A percentile compares a stretch with the other conserved stretches of the same genome.
Evolutionary conservation across 306 rosid genomes (phyloP).

Genomic region (Hippophae gyantsensis): DNA sequence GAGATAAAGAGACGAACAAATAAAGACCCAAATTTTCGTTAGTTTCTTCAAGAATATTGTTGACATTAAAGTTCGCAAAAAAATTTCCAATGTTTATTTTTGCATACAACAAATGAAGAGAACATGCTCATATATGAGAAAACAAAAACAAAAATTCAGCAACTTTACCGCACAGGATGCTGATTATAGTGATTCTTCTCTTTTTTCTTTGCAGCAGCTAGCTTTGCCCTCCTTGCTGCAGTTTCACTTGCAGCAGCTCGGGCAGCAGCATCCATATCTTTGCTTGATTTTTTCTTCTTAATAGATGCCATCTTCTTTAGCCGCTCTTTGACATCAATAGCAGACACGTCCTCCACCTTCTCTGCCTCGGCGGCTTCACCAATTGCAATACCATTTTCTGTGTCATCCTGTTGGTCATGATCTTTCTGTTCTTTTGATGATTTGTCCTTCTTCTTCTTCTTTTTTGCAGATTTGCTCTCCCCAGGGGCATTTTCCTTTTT

Average conservation of each 20-base stretch:
- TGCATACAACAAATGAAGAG: constrained; percentile 35
- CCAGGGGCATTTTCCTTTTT: constrained; percentile 43
- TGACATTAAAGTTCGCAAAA: constrained; percentile 18
- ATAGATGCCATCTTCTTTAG: constrained; percentile 58
- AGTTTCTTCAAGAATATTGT: constrained; percentile 12
- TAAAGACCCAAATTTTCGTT: constrained; percentile 13
- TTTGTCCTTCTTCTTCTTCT: constrained; percentile 79
- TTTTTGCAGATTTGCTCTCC: constrained; percentile 51
- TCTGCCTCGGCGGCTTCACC: constrained; percentile 33
- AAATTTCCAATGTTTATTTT: constrained; percentile 37
- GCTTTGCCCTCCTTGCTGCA: constrained; percentile 61
- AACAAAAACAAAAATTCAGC: constrained; percentile 19
- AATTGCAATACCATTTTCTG: constrained; percentile 22
- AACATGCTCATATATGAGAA: constrained; percentile 34
- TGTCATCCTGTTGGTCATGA: constrained; percentile 33
- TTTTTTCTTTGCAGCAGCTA: constrained; percentile 66
- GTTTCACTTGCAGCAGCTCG: constrained; percentile 66
- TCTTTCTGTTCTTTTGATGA: constrained; percentile 52
- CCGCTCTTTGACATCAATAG: constrained; percentile 60
- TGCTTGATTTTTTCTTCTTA: constrained; percentile 70
- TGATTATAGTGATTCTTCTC: constrained; percentile 72
- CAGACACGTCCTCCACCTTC: constrained; percentile 36
- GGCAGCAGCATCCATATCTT: constrained; percentile 70
- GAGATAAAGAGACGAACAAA: constrained; percentile 29
- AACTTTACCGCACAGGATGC: constrained; percentile 65